phyloP scores from a whole-genome alignment of 2,329 filamentous ascomycete species.

The Scortechinia acanthostroma region DNA sequence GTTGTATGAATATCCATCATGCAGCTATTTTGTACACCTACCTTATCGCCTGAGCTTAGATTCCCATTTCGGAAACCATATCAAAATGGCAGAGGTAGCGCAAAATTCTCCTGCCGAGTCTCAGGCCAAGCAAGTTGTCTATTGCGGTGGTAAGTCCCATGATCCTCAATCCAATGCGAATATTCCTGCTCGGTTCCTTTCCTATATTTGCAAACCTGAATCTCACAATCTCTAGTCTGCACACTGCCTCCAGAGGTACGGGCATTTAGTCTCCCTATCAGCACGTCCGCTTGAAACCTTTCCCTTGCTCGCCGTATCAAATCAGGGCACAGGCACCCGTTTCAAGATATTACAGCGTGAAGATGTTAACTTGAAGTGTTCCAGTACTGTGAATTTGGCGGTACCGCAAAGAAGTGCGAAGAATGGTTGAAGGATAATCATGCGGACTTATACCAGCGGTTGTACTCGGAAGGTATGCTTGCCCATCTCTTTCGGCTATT shows the following conservation, averaged over 20 bases:
- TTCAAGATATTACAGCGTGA: neutral
- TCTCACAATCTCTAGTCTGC: neutral
- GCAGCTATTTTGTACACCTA: neutral
- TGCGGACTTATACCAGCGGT: conserved; percentile 42
- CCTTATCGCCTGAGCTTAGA: neutral
- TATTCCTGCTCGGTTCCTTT: neutral
- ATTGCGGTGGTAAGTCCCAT: conserved; percentile 1
- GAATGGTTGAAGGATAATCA: conserved; percentile 56
- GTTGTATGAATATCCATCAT: neutral
- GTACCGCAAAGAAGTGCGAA: conserved; percentile 61
- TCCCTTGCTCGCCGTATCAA: neutral
- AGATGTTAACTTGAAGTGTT: conserved; percentile 3
- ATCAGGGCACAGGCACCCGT: neutral
- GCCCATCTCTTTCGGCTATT: neutral
- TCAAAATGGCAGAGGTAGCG: conserved; percentile 1
- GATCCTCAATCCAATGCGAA: neutral
- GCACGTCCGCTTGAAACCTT: neutral
- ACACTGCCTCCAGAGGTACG: neutral
- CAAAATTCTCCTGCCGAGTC: neutral
- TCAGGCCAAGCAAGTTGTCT: neutral
- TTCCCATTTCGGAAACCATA: neutral
- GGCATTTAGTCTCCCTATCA: neutral
- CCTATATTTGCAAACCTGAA: neutral
- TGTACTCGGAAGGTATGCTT: conserved; percentile 52
- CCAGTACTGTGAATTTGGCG: conserved; percentile 68